Evolutionary conservation across 345 rosid genomes (phyloP), one percentile per base, ranked within the genome.

Genomic region (Nephelium lappaceum): DNA sequence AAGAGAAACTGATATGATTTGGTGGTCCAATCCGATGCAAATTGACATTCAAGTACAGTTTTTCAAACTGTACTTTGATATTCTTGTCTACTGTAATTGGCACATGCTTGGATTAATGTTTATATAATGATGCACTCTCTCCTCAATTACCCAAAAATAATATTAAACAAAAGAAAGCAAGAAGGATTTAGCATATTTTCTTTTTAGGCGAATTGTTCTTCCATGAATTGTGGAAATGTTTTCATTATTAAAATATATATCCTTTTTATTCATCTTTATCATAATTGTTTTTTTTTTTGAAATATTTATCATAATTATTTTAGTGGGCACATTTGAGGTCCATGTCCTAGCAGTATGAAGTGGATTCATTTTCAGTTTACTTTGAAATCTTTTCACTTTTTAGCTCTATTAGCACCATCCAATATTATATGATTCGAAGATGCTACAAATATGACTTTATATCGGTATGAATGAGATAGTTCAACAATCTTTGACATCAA

Each of bases 201-300:
- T 31, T 57, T 61, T 72, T 6, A 2, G 18, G 49, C 49, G 62
- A 73, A 73, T 61, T 43, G 67, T 80, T 83, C 70, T 69, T 80
- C 86, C 86, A 77, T 47, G 79, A 74, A 74, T 58, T 47, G 69
- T 69, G 81, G 86, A 83, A 77, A 80, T 70, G 43, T 41, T 68
- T 64, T 72, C 41, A n/a, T 47, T 23, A 78, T 62, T 1, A 7
- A 31, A 64, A 68, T 62, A 72, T 25, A 63, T 42, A 55, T 19
- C 73, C 36, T 24, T 39, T 58, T 21, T 15, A 11, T 39, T 27
- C 43, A 18, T 49, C 45, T 60, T 38, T 45, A 42, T 58, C 51
- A 45, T n/a, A 6, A n/a, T 38, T 47, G 15, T 3, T 15, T 77
- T 36, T n/a, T n/a, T n/a, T n/a, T n/a, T n/a, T n/a, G n/a, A n/a